A percentile compares a stretch with the other conserved stretches of the same genome.
phyloP scores from a whole-genome alignment of 768 basidiomycete species.

The Mycena pura region DNA sequence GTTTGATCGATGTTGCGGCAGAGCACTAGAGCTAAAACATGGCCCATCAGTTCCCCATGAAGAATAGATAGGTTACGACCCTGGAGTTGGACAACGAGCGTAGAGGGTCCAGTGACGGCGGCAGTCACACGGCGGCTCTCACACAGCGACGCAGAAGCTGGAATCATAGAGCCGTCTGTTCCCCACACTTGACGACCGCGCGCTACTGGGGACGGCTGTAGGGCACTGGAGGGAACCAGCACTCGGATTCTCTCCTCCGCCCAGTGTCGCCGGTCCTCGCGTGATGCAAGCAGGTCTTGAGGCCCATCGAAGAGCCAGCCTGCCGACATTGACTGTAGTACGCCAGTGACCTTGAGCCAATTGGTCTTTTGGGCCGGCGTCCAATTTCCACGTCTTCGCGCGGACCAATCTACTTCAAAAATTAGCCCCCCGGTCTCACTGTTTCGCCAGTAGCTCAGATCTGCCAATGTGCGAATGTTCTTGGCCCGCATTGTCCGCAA shows the following conservation, averaged over 20 bases:
- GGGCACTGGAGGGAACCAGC: not conserved
- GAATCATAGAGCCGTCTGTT: conserved; percentile 7
- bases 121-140: not conserved
- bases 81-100: not conserved
- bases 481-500: not conserved
- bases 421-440: not conserved
- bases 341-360: not conserved
- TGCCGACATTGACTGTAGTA: not conserved
- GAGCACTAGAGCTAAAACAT: not conserved
- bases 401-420: not conserved
- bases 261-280: not conserved
- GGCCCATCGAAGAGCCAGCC: not conserved
- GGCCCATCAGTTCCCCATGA: too few species aligned
- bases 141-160: not conserved
- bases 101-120: not conserved
- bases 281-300: not conserved
- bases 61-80: not conserved
- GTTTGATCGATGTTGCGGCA: not conserved
- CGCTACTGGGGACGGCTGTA: not conserved
- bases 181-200: not conserved
- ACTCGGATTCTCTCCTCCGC: not conserved
- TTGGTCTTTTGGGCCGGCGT: not conserved
- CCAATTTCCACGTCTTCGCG: not conserved
- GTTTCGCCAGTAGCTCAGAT: not conserved
- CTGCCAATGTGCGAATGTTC: not conserved